Base-by-base conservation (phyloP, 345 rosid species). In the Melaleuca quinquenervia region DNA sequence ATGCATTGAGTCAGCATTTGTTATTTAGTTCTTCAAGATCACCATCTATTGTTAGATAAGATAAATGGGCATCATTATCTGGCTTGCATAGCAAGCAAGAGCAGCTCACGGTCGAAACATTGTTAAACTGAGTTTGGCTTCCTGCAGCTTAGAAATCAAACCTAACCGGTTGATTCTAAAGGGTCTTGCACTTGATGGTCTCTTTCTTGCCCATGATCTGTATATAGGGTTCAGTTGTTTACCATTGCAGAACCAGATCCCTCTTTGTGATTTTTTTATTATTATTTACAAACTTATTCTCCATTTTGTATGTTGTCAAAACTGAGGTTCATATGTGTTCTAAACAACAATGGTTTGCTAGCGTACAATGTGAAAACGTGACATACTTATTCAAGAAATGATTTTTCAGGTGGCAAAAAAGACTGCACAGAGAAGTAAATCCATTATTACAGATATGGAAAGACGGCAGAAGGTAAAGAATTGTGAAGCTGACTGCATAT, bases 401-500 rank as follows among this genome's bases (percentile, higher is more conserved):
- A 84, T 84, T 84, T 45, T 41, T 82, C 93, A 97, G 99, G 99
- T 91, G 27, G 97, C 98, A 3, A 96, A 95, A 90, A 95, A 88
- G 91, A 96, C 98, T 51, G 98, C 99, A 15, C 96, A 94, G 50
- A 95, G 93, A 82, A 95, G 99, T 90, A 96, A 94, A 92, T 95
- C 92, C 53, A 91, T 97, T 83, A 88, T 95, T 87, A 96, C 98
- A 29, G 99, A 97, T 86, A 92, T 97, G 83, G 99, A 97, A 89
- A 93, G 98, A 83, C 94, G 99, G 98, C 97, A 97, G 90, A 97
- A 97, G 98, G 98, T 97, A 95, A 70, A 70, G 80, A 70, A 70
- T 70, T 70, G 60, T 20, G 48, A 20, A 48, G 80, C 48, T 36
- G 80, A 70, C 7, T 1, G 48, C 55, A 48, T 21, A n/a, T 50